Base-by-base conservation (phyloP, 2,329 filamentous ascomycete genomes). In the Zasmidium cellare region DNA sequence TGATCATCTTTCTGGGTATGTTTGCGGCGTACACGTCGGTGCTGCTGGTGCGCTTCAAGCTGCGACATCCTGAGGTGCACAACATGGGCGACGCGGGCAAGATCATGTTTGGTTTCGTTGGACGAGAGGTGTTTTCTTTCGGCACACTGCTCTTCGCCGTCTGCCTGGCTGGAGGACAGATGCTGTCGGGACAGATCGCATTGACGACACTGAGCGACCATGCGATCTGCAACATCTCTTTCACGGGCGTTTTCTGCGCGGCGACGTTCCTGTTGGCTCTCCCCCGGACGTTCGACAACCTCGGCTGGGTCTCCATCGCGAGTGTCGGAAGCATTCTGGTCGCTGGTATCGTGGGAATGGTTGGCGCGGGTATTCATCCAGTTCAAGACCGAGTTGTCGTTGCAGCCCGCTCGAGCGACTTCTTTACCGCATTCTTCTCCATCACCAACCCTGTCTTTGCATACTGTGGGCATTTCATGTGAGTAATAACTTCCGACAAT, bases 391-490 rank as follows among this genome's bases (percentile, higher is more conserved):
- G 77, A 9, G 62, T 73, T 3, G 69, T 82, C 47, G 69, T 71
- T n/a, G 70, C 77, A 2, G 69, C 73, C 0, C 67, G 72, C 7
- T 65, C 73, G 0, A 76, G 72, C 35, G 57, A 72, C 56, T 81
- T 80, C 61, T 75, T 75, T 22, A 68, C 72, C 1, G 79, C 78
- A 1, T 81, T 81, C 55, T 71, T 79, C 51, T 74, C 71, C 24
- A 75, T 82, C 52, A 81, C 78, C 12, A 82, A 83, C 61, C 80
- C 80, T 0, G 80, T 82, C 0, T 83, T 83, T 58, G 75, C 80
- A 0, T 82, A 79, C 65, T 79, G 80, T 0, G 80, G 79, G 3
- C 80, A 82, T 57, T 82, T 82, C 66, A 80, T 82, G 76, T 65
- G 19, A 54, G 45, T 47, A n/a, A n/a, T n/a, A n/a, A n/a, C n/a